A percentile compares a stretch with the other conserved stretches of the same genome.
phyloP scores from a whole-genome alignment of 441 rosid species.

The Mallotus japonicus region DNA sequence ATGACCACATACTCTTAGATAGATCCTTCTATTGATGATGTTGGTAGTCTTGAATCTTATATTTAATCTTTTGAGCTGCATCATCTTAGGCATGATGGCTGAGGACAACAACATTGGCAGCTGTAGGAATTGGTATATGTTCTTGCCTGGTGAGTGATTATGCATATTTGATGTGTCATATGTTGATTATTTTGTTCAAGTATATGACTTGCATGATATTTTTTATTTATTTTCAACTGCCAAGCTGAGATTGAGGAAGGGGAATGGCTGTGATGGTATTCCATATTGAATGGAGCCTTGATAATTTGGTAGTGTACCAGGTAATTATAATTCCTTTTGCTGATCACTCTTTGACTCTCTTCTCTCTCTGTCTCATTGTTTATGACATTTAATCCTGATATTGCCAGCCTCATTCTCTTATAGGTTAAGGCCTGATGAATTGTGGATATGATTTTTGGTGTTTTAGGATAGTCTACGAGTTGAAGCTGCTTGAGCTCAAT shows the following conservation, averaged over 20 bases:
- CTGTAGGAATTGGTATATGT: constrained; percentile 66
- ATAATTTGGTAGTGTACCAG: constrained; percentile 56
- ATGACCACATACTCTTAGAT: not conserved
- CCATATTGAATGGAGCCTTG: constrained; percentile 75
- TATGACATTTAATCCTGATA: constrained; percentile 12
- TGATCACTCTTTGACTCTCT: not conserved
- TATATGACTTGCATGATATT: constrained; percentile 1
- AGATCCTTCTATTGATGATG: not conserved
- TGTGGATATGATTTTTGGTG: constrained; percentile 76
- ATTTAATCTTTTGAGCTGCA: not conserved
- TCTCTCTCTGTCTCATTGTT: not conserved
- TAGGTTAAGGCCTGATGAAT: constrained; percentile 76
- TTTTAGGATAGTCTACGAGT: constrained; percentile 88
- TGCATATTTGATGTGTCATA: not conserved
- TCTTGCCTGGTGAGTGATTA: constrained; percentile 81
- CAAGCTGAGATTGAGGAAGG: constrained; percentile 84
- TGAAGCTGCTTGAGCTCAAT: constrained; percentile 83
- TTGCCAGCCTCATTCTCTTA: not conserved
- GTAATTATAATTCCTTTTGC: not conserved
- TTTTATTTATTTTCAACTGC: constrained; percentile 14
- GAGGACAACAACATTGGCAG: constrained; percentile 75
- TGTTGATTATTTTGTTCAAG: not conserved
- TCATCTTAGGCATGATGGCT: constrained; percentile 75
- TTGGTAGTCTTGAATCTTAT: constrained; percentile 8
- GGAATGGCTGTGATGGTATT: constrained; percentile 91